These are phyloP conservation scores for Boletus speciosus DNA, from an alignment of 768 basidiomycete species.

Conservation along the genomic window DNA sequence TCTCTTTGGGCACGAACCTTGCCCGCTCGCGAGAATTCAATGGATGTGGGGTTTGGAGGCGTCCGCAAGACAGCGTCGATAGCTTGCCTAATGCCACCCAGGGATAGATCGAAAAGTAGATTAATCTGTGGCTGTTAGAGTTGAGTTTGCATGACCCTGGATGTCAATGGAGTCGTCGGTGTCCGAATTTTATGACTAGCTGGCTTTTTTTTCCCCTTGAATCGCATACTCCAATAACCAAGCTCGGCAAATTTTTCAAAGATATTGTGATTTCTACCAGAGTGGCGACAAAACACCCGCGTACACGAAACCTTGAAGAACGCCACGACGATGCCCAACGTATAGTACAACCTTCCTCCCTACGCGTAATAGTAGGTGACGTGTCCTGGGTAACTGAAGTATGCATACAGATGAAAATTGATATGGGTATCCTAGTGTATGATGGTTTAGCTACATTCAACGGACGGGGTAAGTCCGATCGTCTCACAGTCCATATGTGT, in stretches of 20 bases:
- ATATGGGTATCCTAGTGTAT: slow-evolving; percentile 31
- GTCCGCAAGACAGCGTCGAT: no score
- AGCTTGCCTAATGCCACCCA: no score
- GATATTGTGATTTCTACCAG: slow-evolving; percentile 1
- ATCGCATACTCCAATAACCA: background rate
- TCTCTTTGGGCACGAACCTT: no score
- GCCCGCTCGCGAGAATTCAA: no score
- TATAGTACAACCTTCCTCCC: slow-evolving; percentile 19
- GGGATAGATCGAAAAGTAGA: no score
- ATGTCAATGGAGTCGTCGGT: background rate
- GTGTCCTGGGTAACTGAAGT: slow-evolving; percentile 20
- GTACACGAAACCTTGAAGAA: background rate
- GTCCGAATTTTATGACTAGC: background rate
- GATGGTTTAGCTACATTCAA: slow-evolving; percentile 14
- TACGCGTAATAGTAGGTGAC: slow-evolving; percentile 3
- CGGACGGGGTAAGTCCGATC: slow-evolving; percentile 10
- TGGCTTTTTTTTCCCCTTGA: background rate
- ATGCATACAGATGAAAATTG: slow-evolving; percentile 31
- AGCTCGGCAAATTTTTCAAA: background rate
- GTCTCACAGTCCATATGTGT: background rate
- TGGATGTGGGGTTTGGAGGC: no score
- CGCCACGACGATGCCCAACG: background rate
- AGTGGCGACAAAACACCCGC: background rate
- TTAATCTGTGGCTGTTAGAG: no score
- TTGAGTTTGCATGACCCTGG: no score